phyloP scores from a whole-genome alignment of 306 rosid species.

The Quercus aquifolioides region DNA sequence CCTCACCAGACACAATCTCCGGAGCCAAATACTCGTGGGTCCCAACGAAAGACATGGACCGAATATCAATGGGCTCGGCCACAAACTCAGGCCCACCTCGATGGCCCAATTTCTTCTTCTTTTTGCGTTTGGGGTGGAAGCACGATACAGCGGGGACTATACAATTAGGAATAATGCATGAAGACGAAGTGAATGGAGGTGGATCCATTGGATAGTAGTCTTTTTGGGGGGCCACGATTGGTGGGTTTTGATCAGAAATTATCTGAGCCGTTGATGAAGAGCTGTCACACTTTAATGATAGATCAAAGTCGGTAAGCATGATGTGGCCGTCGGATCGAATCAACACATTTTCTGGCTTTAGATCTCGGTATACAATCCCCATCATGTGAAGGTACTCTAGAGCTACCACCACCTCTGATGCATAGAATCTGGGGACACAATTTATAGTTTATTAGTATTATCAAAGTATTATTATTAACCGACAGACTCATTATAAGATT shows the following conservation, averaged over 20 bases:
- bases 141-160: conserved; percentile 58
- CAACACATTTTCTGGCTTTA: conserved; percentile 76
- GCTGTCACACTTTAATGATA: conserved; percentile 48
- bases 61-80: conserved; percentile 48
- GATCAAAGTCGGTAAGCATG: conserved; percentile 72
- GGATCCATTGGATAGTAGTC: conserved; percentile 17
- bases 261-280: conserved; percentile 48
- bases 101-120: conserved; percentile 49
- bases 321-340: conserved; percentile 82
- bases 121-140: conserved; percentile 51
- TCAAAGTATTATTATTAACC: background rate
- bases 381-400: conserved; percentile 90
- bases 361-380: conserved; percentile 86
- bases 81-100: conserved; percentile 49
- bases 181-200: conserved; percentile 41
- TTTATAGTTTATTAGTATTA: background rate
- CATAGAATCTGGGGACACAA: conserved; percentile 57
- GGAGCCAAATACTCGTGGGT: conserved; percentile 71
- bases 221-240: conserved; percentile 30
- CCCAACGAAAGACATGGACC: conserved; percentile 62
- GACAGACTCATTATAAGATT: background rate
- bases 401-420: conserved; percentile 75
- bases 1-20: conserved; percentile 55
- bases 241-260: conserved; percentile 33
- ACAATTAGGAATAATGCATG: conserved; percentile 52